phyloP scores from a whole-genome alignment of 129 eudicot species.

The Arctium minus region DNA sequence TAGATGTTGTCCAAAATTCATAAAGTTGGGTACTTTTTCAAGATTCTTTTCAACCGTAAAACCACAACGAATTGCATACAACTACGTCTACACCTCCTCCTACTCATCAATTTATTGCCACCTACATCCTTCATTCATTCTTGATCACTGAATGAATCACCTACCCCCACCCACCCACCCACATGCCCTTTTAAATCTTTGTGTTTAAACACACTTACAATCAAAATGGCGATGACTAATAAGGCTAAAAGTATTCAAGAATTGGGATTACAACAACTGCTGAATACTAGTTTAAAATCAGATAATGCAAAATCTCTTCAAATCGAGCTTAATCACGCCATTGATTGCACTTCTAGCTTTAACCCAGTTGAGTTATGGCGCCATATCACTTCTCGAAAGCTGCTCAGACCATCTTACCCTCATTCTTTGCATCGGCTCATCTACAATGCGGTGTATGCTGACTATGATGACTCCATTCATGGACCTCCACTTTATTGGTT shows the following conservation, averaged over 20 bases:
- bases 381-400: conserved; percentile 41
- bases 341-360: conserved; percentile 2
- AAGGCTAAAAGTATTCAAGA: conserved; percentile 26
- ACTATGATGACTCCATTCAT: conserved; percentile 48
- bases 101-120: neutral
- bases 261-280: conserved; percentile 45
- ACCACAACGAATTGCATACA: neutral
- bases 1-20: too few relatives aligned
- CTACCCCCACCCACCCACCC: conserved; percentile 14
- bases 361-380: conserved; percentile 65
- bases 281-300: conserved; percentile 35
- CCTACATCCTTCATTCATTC: neutral
- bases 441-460: conserved; percentile 66
- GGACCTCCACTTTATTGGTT: conserved; percentile 92
- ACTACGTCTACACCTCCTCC: neutral
- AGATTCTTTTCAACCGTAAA: neutral
- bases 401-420: conserved; percentile 69
- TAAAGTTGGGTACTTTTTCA: neutral
- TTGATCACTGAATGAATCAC: conserved; percentile 16
- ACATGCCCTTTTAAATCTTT: neutral
- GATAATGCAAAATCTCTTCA: conserved; percentile 45
- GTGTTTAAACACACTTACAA: neutral
- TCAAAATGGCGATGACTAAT: neutral
- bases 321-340: conserved; percentile 36
- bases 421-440: conserved; percentile 65